Evolutionary conservation across 371 early-diverging fungal genomes (phyloP), one percentile per base, ranked within the genome.

Genomic region (Capillidium heterosporum): DNA sequence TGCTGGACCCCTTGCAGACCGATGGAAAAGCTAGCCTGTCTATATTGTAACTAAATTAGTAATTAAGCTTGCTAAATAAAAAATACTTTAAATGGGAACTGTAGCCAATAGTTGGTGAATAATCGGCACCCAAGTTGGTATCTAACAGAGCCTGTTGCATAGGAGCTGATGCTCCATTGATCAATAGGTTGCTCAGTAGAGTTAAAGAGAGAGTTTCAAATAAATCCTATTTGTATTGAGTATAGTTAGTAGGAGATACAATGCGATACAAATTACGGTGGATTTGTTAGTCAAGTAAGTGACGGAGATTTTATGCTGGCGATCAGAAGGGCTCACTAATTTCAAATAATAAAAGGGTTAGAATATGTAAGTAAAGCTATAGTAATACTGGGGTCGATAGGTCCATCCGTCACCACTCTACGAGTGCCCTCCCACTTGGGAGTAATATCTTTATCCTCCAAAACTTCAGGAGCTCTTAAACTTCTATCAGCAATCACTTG

Each of bases 101-200:
- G 61, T 88, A 91, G 11, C 96, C 96, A 5, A 88, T 89, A 57
- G 82, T 87, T 8, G 88, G 75, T 39, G 87, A 81, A 69, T 87
- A 95, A 57, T 93, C 96, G 0, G 87, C 76, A 15, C 92, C 95
- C n/a, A 95, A 65, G 44, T 86, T 83, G 39, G 86, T 76, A 63
- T 93, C 93, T 44, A 95, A 91, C 64, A 95, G 71, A n/a, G 89
- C 87, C 66, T 91, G 75, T 67, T 91, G 89, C 87, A 95, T 85
- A 13, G 96, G 96, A 11, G 91, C 81, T 17, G 91, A 80, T 49
- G 88, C 82, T 26, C 95, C 94, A 65, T 85, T 84, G 23, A 86
- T 67, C 23, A 95, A 71, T 51, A 95, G 72, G 56, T 75, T 77
- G 1, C 87, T 77, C 23, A 95, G 72, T 29, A 95, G 64, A 26